These are phyloP conservation scores for apple (Malus domestica) DNA, from an alignment of 306 rosid genomes.

Conservation along the genomic window DNA sequence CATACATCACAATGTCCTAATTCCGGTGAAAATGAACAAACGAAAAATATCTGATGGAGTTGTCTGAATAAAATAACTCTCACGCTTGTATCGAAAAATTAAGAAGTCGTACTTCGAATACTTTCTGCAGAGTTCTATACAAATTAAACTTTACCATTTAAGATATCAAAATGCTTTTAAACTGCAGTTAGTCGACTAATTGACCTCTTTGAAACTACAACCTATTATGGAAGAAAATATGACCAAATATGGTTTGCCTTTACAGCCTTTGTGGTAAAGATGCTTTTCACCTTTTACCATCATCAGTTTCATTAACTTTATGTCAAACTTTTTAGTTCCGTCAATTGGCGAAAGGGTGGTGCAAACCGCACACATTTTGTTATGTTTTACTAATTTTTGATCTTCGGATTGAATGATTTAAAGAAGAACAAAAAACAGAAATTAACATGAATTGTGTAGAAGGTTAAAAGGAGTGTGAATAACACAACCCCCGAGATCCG, in stretches of 20 bases:
- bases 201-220: not conserved
- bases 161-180: not conserved
- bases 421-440: no score
- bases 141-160: not conserved
- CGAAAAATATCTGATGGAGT: no score
- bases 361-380: no score
- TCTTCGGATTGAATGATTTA: fast-evolving
- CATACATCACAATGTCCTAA: not conserved
- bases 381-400: fast-evolving
- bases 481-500: no score
- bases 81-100: not conserved
- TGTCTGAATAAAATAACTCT: no score
- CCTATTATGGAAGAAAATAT: not conserved
- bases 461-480: no score
- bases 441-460: no score
- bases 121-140: not conserved
- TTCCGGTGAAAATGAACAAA: no score
- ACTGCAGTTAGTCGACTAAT: not conserved
- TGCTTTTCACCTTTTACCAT: not conserved
- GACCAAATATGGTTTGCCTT: not conserved
- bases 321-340: not conserved
- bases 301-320: not conserved
- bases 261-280: not conserved
- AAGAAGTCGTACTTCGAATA: no score
- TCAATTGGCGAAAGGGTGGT: not conserved